Base-by-base conservation (phyloP, 345 rosid species). In the Gossypium turneri region DNA sequence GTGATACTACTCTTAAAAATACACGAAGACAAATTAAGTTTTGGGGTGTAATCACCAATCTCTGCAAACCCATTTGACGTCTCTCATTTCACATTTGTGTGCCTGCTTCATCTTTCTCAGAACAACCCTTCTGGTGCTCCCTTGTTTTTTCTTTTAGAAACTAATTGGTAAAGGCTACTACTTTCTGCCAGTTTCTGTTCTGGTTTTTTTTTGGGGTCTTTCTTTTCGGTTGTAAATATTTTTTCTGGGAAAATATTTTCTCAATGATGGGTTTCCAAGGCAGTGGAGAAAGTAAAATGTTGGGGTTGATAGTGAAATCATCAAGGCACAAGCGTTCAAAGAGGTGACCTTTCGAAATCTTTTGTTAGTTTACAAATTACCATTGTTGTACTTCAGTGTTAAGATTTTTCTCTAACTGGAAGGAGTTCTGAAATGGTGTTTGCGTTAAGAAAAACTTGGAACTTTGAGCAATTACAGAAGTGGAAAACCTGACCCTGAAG, bases 251-350 rank as follows among this genome's bases (percentile, higher is more conserved):
- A 71, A 75, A 72, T 24, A 50, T 58, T 72, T 78, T 78, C 77
- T 75, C 83, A 83, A 75, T 70, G 77, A 89, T 84, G 87, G 87
- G 86, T 76, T 84, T 82, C 84, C 93, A 83, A 69, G 88, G 84
- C 64, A 77, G 73, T 29, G 80, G 80, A 73, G 89, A 76, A 52
- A 69, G 81, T 78, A 85, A 83, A 83, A 81, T 85, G 84, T 64
- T 86, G 83, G 94, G 89, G 67, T 64, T 82, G 82, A 86, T 85
- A 77, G 72, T 82, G 85, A 79, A 78, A 67, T 72, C 80, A 61
- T 70, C 85, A 13, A 74, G 72, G 61, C 96, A 95, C 88, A 88
- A 87, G 83, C 96, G 98, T 84, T 89, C 97, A 71, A 89, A 90
- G 83, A 95, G 99, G 99, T 95, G 80, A 48, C 67, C 73, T 51